These are phyloP conservation scores for Davidsoniella australis DNA, from an alignment of 2,329 filamentous ascomycete genomes.

Conservation along the genomic window DNA sequence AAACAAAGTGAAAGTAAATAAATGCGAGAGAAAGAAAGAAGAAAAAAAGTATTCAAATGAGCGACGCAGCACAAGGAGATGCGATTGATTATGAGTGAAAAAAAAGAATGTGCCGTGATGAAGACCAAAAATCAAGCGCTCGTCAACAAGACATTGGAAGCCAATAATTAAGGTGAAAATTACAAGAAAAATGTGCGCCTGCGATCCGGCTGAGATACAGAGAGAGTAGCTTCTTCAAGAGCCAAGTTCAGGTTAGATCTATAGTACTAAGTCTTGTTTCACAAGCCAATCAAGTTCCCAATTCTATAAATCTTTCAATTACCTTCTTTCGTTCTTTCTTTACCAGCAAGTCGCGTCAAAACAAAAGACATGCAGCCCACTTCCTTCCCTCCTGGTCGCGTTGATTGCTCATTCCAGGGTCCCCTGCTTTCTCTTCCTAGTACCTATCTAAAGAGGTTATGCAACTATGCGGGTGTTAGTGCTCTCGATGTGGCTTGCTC, in stretches of 20 bases:
- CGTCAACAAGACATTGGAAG: not conserved
- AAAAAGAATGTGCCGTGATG: not conserved
- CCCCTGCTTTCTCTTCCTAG: too few relatives aligned
- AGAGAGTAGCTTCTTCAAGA: too few relatives aligned
- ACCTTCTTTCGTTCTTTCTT: too few relatives aligned
- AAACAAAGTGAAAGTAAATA: not conserved
- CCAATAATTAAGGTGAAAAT: too few relatives aligned
- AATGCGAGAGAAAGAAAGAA: not conserved
- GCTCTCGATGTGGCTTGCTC: not conserved
- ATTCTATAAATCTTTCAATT: too few relatives aligned
- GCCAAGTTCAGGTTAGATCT: too few relatives aligned
- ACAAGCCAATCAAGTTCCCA: too few relatives aligned
- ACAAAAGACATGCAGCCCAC: slow-evolving; percentile 6
- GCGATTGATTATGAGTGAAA: not conserved
- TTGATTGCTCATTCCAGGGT: too few relatives aligned
- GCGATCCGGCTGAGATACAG: too few relatives aligned
- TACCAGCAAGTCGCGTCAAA: slow-evolving; percentile 4
- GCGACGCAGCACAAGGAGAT: not conserved
- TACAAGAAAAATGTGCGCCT: too few relatives aligned
- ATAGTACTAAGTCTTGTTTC: too few relatives aligned
- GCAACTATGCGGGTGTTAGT: slow-evolving; percentile 1
- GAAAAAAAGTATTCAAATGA: not conserved
- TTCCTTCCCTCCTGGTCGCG: too few relatives aligned
- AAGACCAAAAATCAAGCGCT: not conserved
- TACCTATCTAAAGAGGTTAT: not conserved